Conservation (phyloP, 257 asterid genomes). For the Fraxinus anomala region DNA sequence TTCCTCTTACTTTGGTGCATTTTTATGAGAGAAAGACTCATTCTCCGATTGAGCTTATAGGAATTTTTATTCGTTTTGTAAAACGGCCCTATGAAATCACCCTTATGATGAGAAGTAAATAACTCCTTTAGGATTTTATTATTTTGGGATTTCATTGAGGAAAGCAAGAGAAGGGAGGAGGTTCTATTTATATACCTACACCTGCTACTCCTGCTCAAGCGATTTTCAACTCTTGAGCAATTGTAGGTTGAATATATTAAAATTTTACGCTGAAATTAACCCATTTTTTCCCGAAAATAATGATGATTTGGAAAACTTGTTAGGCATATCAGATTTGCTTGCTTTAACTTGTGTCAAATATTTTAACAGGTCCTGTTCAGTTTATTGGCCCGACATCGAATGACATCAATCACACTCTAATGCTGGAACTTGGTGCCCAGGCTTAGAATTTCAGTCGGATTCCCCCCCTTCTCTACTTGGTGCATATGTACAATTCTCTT, state of each 20-base stretch:
- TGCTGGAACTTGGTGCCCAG: conserved; percentile 51
- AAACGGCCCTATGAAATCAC: background rate
- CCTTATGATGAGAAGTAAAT: background rate
- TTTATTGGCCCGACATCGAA: conserved; percentile 47
- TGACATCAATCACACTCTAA: conserved; percentile 43
- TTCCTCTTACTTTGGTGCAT: background rate
- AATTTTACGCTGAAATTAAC: background rate
- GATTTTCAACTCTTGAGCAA: background rate
- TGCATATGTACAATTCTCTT: background rate
- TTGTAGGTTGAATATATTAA: background rate
- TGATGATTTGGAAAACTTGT: background rate
- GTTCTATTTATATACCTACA: too few relatives aligned
- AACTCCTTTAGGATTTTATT: too few relatives aligned
- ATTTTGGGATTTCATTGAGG: too few relatives aligned
- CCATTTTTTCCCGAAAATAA: background rate
- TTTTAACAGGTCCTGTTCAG: conserved; percentile 51
- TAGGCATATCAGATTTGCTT: background rate
- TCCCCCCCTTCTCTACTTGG: background rate
- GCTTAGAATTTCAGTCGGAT: conserved; percentile 27
- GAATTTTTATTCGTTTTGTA: background rate
- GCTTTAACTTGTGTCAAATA: background rate
- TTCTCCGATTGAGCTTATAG: background rate
- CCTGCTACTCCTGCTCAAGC: too few relatives aligned
- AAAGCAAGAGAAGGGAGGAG: too few relatives aligned
- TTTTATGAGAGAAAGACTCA: background rate